phyloP scores from a whole-genome alignment of 345 rosid genomes.

The Gossypium longicalyx region DNA sequence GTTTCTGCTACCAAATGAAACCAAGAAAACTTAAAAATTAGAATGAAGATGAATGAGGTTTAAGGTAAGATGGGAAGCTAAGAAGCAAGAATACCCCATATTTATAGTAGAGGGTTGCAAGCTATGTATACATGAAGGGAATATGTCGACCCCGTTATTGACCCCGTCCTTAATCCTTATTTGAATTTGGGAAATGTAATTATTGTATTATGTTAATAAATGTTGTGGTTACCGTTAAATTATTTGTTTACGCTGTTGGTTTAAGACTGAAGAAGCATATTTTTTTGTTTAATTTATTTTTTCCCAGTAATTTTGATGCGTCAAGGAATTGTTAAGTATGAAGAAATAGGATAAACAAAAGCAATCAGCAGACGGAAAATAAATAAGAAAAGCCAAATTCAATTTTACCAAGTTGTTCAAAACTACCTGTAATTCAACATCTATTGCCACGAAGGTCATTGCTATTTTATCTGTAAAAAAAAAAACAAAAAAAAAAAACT shows the following conservation, averaged over 20 bases:
- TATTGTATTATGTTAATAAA: background rate
- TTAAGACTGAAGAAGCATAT: too few species aligned
- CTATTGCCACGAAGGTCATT: too few species aligned
- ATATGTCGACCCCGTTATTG: constrained; percentile 3
- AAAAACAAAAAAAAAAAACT: too few species aligned
- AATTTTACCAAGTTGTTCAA: too few species aligned
- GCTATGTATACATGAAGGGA: background rate
- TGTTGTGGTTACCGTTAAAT: background rate
- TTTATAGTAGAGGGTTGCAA: constrained; percentile 26
- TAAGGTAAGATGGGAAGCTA: constrained; percentile 19
- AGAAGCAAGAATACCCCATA: constrained; percentile 12
- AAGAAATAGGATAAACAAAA: too few species aligned
- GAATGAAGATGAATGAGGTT: background rate
- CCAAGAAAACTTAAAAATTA: background rate
- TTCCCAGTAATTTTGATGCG: too few species aligned
- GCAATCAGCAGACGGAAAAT: too few species aligned
- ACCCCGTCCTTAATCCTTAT: background rate
- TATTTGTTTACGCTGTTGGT: background rate
- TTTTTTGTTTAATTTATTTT: too few species aligned
- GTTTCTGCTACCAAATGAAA: background rate
- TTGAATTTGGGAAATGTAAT: background rate
- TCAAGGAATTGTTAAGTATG: too few species aligned
- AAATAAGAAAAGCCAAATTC: too few species aligned
- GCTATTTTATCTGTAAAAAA: too few species aligned
- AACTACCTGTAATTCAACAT: too few species aligned